Percentiles rank a stretch among this genome's conserved stretches.
phyloP scores from a whole-genome alignment of 306 rosid genomes.

The Fragaria iinumae region DNA sequence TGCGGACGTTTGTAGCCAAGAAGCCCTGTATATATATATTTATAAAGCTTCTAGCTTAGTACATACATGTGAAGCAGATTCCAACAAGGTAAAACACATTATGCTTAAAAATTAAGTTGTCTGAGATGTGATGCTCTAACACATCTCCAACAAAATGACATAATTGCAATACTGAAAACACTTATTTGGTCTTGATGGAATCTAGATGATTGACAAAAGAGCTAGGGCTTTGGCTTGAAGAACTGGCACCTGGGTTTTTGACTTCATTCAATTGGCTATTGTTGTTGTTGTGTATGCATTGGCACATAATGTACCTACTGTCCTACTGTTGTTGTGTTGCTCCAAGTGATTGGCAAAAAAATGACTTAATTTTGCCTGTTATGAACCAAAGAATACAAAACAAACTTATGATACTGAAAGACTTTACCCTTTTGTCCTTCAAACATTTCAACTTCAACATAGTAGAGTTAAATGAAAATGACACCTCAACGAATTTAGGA shows the following conservation, averaged over 20 bases:
- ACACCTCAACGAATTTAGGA: background rate
- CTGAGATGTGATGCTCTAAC: background rate
- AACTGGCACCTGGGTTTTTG: conserved; percentile 6
- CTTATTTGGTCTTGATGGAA: background rate
- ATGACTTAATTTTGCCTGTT: conserved; percentile 14
- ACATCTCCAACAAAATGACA: background rate
- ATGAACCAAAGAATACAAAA: conserved; percentile 9
- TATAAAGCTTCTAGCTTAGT: background rate
- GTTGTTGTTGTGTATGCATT: conserved; percentile 19
- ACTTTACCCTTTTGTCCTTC: conserved; percentile 24
- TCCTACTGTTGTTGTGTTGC: background rate
- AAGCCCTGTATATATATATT: too few species aligned
- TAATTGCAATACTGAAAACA: background rate
- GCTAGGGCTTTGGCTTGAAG: conserved; percentile 4
- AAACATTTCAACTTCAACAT: conserved; percentile 11
- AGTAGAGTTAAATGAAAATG: conserved; percentile 14
- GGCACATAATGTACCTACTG: background rate
- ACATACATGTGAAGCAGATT: conserved; percentile 5
- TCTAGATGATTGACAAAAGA: conserved; percentile 15
- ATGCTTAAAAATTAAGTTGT: background rate
- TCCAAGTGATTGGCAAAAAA: background rate
- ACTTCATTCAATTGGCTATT: conserved; percentile 13
- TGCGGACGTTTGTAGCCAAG: too few species aligned
- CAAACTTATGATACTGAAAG: background rate
- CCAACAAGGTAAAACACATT: background rate